Evolutionary conservation across 2,329 filamentous ascomycete genomes (phyloP).

Genomic region (Aspergillus fischeri): DNA sequence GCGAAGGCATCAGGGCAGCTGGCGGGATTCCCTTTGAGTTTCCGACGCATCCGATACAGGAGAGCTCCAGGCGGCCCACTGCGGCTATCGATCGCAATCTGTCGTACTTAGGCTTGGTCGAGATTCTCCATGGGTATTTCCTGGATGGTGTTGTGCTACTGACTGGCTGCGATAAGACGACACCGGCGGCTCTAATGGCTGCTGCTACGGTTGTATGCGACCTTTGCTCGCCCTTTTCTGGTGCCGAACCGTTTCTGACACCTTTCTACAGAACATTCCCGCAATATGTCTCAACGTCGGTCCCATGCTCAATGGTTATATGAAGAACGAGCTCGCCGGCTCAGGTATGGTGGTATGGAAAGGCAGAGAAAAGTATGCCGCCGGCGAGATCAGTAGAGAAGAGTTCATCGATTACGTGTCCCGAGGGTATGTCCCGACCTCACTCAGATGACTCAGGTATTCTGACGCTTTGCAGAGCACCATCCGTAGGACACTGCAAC

Average conservation of each 20-base stretch:
- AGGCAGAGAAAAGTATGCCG: constrained; percentile 46
- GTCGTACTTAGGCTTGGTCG: constrained; percentile 46
- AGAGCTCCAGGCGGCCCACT: constrained; percentile 46
- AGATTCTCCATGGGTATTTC: constrained; percentile 47
- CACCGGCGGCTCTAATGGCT: constrained; percentile 50
- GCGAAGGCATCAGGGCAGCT: constrained; percentile 48
- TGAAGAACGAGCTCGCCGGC: constrained; percentile 40
- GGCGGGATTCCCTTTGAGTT: constrained; percentile 51
- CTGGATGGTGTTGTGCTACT: constrained; percentile 50
- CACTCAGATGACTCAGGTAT: not conserved
- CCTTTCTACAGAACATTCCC: constrained; percentile 42
- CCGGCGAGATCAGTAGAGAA: constrained; percentile 44
- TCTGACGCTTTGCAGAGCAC: constrained; percentile 30
- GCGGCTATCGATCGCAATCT: constrained; percentile 50
- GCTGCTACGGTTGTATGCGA: constrained; percentile 45
- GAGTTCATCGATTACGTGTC: constrained; percentile 46
- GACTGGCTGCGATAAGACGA: constrained; percentile 53
- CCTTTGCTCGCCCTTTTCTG: not conserved
- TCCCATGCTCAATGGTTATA: constrained; percentile 51
- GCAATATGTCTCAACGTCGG: constrained; percentile 51
- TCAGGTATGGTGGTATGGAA: constrained; percentile 49
- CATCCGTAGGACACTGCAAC: constrained; percentile 49
- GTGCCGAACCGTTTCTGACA: constrained; percentile 3
- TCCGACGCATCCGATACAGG: constrained; percentile 51
- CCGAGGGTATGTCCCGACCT: constrained; percentile 28